phyloP scores from a whole-genome alignment of 768 basidiomycete species.

The Mycena rebaudengoi region DNA sequence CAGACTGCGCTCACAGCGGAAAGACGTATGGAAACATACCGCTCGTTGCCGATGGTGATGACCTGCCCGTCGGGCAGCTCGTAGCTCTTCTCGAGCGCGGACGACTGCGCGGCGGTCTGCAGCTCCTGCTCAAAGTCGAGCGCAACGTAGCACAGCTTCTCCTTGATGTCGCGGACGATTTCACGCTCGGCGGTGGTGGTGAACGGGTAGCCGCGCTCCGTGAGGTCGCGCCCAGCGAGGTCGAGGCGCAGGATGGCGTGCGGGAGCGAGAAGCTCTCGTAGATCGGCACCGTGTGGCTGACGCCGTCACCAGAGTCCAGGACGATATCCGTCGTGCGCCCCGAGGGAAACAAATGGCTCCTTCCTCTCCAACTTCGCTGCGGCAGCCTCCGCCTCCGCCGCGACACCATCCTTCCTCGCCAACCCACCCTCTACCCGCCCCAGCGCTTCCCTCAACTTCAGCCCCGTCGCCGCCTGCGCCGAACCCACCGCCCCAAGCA shows the following conservation, averaged over 20 bases:
- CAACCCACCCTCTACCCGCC: too few species aligned
- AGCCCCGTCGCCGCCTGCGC: too few species aligned
- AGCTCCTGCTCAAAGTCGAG: conserved; percentile 31
- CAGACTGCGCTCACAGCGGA: too few species aligned
- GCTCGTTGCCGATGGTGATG: conserved; percentile 80
- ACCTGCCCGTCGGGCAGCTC: conserved; percentile 69
- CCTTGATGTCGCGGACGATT: conserved; percentile 85
- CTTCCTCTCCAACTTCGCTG: too few species aligned
- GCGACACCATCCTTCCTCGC: too few species aligned
- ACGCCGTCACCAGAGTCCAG: conserved; percentile 82
- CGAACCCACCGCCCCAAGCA: too few species aligned
- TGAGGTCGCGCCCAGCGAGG: conserved; percentile 70
- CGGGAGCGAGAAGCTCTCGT: conserved; percentile 75
- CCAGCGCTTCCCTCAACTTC: too few species aligned
- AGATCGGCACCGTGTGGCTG: conserved; percentile 76
- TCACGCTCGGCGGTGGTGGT: conserved; percentile 79
- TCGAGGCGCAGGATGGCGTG: conserved; percentile 77
- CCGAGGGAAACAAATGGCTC: too few species aligned
- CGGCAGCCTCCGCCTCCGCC: too few species aligned
- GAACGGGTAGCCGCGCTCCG: conserved; percentile 80
- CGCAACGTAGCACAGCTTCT: conserved; percentile 52
- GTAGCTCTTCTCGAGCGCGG: conserved; percentile 31
- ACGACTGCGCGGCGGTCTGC: conserved; percentile 27
- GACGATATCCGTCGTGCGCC: conserved; percentile 78
- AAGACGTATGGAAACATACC: too few species aligned